Conservation (phyloP, 805 yeast genomes). For the Cyberlindnera nakhonratchasimensis region DNA sequence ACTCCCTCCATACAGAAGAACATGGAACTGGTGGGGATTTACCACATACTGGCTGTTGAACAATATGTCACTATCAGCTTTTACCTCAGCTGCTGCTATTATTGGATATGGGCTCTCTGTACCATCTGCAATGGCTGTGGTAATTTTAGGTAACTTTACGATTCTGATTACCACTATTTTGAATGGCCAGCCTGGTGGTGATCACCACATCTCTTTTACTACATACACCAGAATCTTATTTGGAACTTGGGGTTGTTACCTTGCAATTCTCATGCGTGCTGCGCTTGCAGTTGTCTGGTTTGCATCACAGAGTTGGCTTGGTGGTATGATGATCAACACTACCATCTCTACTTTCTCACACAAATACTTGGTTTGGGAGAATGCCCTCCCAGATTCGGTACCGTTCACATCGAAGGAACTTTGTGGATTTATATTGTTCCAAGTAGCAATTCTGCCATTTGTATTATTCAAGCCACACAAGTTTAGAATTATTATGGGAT, state of each 20-base stretch:
- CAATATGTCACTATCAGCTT: conserved; percentile 44
- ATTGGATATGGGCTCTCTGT: conserved; percentile 43
- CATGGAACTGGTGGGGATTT: conserved; percentile 40
- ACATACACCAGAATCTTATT: conserved; percentile 43
- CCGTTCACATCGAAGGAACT: conserved; percentile 10
- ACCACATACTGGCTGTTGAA: conserved; percentile 44
- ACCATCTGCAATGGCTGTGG: conserved; percentile 42
- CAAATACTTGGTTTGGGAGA: conserved; percentile 6
- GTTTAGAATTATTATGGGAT: conserved; percentile 3
- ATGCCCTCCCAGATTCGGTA: conserved; percentile 10
- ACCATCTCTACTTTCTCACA: conserved; percentile 2
- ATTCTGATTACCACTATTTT: conserved; percentile 42
- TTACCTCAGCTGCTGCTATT: conserved; percentile 46
- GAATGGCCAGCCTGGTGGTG: conserved; percentile 46
- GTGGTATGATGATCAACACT: conserved; percentile 11
- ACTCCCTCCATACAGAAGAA: conserved; percentile 27
- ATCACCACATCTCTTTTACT: conserved; percentile 49
- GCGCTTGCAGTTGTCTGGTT: conserved; percentile 29
- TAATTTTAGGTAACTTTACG: conserved; percentile 41
- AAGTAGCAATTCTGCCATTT: conserved; percentile 2
- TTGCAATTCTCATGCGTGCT: conserved; percentile 40
- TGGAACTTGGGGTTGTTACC: conserved; percentile 42
- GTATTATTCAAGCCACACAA: conserved; percentile 6
- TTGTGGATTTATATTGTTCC: conserved; percentile 10
- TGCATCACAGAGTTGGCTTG: conserved; percentile 13